Evolutionary conservation across 2,329 filamentous ascomycete species (phyloP).

Genomic region (Diaporthe nobilis): DNA sequence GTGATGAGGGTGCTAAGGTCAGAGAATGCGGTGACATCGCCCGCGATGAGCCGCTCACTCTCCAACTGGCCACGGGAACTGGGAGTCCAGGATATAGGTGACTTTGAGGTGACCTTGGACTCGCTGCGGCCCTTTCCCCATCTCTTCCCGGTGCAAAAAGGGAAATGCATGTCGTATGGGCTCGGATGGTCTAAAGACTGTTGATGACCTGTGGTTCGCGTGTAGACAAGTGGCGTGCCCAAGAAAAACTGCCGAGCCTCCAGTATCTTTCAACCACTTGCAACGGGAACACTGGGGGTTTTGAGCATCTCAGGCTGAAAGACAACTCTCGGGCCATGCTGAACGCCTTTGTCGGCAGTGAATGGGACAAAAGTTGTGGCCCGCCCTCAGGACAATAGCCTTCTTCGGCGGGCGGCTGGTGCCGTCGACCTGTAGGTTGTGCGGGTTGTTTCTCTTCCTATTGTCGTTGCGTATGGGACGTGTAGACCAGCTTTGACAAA

Average conservation of each 20-base stretch:
- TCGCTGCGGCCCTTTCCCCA: neutral
- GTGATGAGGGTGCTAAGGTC: slow-evolving; percentile 11
- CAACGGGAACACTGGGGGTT: neutral
- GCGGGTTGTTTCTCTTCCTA: neutral
- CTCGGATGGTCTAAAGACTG: neutral
- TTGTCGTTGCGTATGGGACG: neutral
- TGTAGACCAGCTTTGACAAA: neutral
- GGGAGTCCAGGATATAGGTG: neutral
- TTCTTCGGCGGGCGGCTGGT: neutral
- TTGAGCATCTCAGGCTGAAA: neutral
- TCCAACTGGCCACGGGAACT: neutral
- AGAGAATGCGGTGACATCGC: neutral
- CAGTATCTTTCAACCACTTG: neutral
- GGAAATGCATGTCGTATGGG: slow-evolving; percentile 12
- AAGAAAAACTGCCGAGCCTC: neutral
- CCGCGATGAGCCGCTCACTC: slow-evolving; percentile 17
- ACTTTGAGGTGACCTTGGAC: neutral
- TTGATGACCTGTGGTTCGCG: neutral
- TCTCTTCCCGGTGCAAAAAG: slow-evolving; percentile 12
- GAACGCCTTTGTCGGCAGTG: neutral
- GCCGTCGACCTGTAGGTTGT: neutral
- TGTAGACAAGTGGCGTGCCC: neutral
- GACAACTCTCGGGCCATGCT: neutral
- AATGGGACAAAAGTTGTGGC: neutral
- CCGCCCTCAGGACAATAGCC: neutral